Base-by-base conservation (phyloP, 2,329 filamentous ascomycete species). In the Sporothrix pseudoabietina region DNA sequence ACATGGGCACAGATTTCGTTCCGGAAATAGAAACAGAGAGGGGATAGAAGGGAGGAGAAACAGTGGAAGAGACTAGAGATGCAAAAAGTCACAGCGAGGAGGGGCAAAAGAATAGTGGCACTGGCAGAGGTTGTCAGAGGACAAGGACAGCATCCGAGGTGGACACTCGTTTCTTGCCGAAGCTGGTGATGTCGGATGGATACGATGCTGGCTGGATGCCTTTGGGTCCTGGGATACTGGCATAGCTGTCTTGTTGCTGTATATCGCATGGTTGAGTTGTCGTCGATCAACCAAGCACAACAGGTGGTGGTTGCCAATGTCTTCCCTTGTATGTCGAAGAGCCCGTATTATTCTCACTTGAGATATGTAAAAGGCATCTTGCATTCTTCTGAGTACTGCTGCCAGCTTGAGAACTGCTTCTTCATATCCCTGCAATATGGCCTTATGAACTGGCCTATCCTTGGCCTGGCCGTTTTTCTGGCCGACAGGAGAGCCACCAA, bases 11-110 rank as follows among this genome's bases (percentile, higher is more conserved):
- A 10, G 68, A 59, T 54, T 39, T 41, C 47, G 54, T 39, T 70
- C 71, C 55, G 30, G 55, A 72, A 74, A 75, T 71, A 74, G 74
- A 71, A 74, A 54, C 71, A 26, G 41, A 35, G 35, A 54, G 52
- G 70, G 39, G 52, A 49, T 10, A 39, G 63, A 39, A 39, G 12
- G 14, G 22, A 55, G 49, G n/a, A 26, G 41, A 30, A 32, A 22
- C 10, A 35, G 26, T 10, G 54, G 47, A 8, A 52, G 19, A 3
- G 14, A 12, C 19, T 9, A 16, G 30, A 52, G 22, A 52, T 1
- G 32, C 35, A 66, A 39, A 66, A 14, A 30, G 47, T 19, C n/a
- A 41, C 35, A 41, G 35, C 35, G 59, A 41, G 26, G 30, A 59
- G 55, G 30, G 30, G 30, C 55, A 55, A 32, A 12, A 14, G 10